Evolutionary conservation across 2,329 filamentous ascomycete species (phyloP), one percentile per base, ranked within the genome.

Genomic region (Pseudonectria buxi): DNA sequence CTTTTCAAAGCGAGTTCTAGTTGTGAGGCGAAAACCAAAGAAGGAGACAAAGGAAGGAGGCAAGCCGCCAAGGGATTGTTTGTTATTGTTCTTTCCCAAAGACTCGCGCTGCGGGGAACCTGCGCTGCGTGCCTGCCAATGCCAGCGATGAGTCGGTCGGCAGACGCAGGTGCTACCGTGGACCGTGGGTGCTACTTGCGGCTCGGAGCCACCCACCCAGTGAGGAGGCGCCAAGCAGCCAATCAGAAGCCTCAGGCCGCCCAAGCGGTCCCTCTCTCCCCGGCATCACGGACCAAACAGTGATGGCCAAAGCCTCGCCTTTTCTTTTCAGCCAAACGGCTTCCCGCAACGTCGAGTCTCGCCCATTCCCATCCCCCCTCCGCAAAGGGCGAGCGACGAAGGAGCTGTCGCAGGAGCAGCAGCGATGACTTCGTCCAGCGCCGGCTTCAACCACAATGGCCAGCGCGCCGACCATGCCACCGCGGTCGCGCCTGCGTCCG

Each of bases 351-450:
- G 14, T 32, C 14, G 30, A 30, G n/a, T 16, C 37, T 32, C 37
- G 38, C 37, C 36, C 41, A 39, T 36, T 45, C 42, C 43, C 33
- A 37, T 36, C 41, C 36, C 39, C 38, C 44, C 44, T 32, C 41
- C 39, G 41, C 45, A 33, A 47, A 49, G 51, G 51, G 47, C 39
- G 46, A 50, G 49, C 60, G 71, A 67, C 70, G 71, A 72, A 74
- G 64, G 70, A 74, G 71, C 72, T 73, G 70, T 70, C 59, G 50
- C 44, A 54, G 56, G 58, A 68, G 63, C 61, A 68, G 63, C 61
- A 75, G 72, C 71, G 71, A 76, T 76, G 72, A 74, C 69, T 74
- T 76, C 72, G 72, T 73, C 71, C 55, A 64, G 64, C 58, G 64
- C 58, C 58, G 63, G 59, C 60, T 22, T 22, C 18, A 22, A 22